These are phyloP conservation scores for Solanum rostratum DNA, from an alignment of 257 asterid species.

Conservation along the genomic window DNA sequence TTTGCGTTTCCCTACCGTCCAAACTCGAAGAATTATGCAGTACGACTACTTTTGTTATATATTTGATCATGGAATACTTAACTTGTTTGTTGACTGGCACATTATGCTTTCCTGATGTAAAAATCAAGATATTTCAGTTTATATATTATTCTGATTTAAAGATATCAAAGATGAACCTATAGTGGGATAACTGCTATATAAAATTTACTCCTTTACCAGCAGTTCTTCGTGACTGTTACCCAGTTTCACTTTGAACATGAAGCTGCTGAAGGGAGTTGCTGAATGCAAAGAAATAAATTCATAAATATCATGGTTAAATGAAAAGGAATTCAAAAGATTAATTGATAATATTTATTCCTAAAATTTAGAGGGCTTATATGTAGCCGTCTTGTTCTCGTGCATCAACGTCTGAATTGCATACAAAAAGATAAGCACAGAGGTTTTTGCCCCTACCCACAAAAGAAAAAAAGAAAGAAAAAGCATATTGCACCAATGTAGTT, in stretches of 20 bases:
- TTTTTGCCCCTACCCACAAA: background rate
- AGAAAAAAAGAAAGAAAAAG: background rate
- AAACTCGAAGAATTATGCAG: background rate
- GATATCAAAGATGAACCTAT: background rate
- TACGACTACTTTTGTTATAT: background rate
- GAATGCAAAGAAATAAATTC: background rate
- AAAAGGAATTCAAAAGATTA: background rate
- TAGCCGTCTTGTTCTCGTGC: background rate
- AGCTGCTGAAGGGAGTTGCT: background rate
- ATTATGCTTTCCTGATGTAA: background rate
- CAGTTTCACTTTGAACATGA: background rate
- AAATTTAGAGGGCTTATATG: background rate
- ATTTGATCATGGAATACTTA: background rate
- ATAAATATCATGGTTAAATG: background rate
- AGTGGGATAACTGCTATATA: background rate
- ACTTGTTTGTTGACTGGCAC: background rate
- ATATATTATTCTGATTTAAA: background rate
- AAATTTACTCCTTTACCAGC: background rate
- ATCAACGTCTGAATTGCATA: background rate
- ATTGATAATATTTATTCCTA: background rate
- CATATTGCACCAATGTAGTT: background rate
- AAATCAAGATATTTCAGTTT: background rate
- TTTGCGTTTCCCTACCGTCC: background rate
- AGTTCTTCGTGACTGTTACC: background rate
- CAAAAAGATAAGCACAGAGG: background rate